Percentiles rank a stretch among this genome's conserved stretches.
Conservation (phyloP, 257 asterid species). For the Scutellaria barbata region DNA sequence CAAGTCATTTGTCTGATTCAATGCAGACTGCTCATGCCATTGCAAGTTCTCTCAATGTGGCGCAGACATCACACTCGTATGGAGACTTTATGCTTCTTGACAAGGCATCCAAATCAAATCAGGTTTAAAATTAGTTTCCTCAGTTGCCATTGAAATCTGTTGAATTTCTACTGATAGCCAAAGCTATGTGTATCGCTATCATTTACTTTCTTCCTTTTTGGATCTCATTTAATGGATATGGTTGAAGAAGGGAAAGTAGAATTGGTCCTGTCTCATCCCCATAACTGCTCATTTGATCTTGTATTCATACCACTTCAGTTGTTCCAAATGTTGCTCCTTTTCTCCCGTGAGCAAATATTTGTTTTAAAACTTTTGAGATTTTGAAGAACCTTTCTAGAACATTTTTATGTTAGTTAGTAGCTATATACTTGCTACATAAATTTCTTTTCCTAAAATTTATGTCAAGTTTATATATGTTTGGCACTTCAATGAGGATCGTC, state of each 20-base stretch:
- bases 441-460: slow-evolving; percentile 3
- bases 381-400: background rate
- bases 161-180: slow-evolving; percentile 1
- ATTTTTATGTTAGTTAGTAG: background rate
- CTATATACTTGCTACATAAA: background rate
- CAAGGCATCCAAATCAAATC: slow-evolving; percentile 79
- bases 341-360: background rate
- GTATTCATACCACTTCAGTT: slow-evolving; percentile 7
- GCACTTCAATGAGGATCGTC: background rate
- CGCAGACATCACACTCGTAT: slow-evolving; percentile 80
- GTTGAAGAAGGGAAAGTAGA: slow-evolving; percentile 21
- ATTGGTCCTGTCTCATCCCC: slow-evolving; percentile 11
- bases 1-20: slow-evolving; percentile 27
- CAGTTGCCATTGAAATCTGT: slow-evolving; percentile 11
- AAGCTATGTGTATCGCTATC: slow-evolving; percentile 1
- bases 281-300: slow-evolving; percentile 13
- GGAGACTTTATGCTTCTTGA: slow-evolving; percentile 78
- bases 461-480: background rate
- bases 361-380: slow-evolving; percentile 9
- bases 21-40: slow-evolving; percentile 81
- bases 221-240: slow-evolving; percentile 27
- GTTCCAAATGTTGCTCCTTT: slow-evolving; percentile 12
- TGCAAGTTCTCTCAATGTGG: slow-evolving; percentile 83
- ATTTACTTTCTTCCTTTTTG: background rate
- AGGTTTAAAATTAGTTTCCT: slow-evolving; percentile 52